phyloP scores from a whole-genome alignment of 2,329 filamentous ascomycete genomes.

The Coniochaeta hoffmannii region DNA sequence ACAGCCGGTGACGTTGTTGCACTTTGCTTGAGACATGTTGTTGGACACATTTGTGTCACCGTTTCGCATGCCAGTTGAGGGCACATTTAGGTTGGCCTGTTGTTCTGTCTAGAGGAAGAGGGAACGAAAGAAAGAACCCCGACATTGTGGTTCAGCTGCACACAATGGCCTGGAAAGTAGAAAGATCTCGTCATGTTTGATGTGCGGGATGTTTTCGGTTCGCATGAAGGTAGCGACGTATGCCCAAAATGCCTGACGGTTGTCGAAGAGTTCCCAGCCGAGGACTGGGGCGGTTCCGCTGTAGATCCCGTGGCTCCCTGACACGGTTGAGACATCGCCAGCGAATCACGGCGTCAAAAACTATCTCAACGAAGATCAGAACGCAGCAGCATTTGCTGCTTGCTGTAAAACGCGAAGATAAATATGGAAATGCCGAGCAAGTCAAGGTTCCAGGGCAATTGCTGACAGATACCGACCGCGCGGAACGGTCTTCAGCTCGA shows the following conservation, averaged over 20 bases:
- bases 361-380: not conserved
- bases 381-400: not conserved
- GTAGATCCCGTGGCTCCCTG: not conserved
- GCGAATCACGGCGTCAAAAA: not conserved
- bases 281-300: not conserved
- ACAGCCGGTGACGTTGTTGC: not conserved
- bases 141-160: not conserved
- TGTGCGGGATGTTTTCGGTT: not conserved
- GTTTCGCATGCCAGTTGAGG: not conserved
- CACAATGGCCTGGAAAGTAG: not conserved
- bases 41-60: not conserved
- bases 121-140: not conserved
- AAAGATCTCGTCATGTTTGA: not conserved
- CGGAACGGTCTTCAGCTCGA: not conserved
- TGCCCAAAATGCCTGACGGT: not conserved
- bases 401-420: not conserved
- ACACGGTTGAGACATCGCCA: not conserved
- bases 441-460: not conserved
- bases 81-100: not conserved
- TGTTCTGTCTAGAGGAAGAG: not conserved
- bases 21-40: constrained; percentile 1
- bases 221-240: not conserved
- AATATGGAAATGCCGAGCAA: not conserved
- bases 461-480: not conserved
- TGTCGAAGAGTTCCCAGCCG: not conserved